phyloP scores from a whole-genome alignment of 2,329 filamentous ascomycete species.

The Venturia carpophila region DNA sequence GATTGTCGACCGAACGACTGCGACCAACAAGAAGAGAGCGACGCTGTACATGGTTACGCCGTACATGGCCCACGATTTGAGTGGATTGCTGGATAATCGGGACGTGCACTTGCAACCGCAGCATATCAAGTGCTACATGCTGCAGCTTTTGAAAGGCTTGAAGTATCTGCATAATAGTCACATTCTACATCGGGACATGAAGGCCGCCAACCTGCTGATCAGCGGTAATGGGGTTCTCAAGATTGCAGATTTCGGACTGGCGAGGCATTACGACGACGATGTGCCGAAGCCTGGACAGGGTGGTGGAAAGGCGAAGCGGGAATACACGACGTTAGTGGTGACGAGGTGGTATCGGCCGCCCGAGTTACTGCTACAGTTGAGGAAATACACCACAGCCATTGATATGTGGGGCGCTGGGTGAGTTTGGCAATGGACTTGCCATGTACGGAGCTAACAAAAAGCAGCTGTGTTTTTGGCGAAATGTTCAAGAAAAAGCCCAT shows the following conservation, averaged over 20 bases:
- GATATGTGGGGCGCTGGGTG: constrained; percentile 98
- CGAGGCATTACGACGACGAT: constrained; percentile 82
- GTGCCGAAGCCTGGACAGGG: constrained; percentile 69
- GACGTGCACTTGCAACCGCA: constrained; percentile 77
- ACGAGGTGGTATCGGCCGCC: constrained; percentile 96
- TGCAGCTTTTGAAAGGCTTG: constrained; percentile 83
- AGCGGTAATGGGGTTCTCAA: constrained; percentile 89
- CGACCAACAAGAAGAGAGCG: constrained; percentile 46
- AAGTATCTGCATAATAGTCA: constrained; percentile 76
- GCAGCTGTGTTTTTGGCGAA: constrained; percentile 91
- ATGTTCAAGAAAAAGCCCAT: constrained; percentile 96
- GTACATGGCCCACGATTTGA: constrained; percentile 99
- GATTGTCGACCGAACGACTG: constrained; percentile 61
- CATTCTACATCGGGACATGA: constrained; percentile 97
- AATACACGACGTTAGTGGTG: constrained; percentile 95
- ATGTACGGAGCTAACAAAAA: constrained; percentile 23
- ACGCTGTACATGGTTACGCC: constrained; percentile 99
- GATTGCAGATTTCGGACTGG: constrained; percentile 94
- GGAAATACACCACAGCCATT: constrained; percentile 92
- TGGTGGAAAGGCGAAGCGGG: constrained; percentile 74
- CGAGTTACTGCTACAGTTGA: constrained; percentile 79
- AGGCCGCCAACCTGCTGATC: constrained; percentile 94
- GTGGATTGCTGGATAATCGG: constrained; percentile 90
- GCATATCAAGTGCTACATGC: constrained; percentile 97
- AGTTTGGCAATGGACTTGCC: constrained; percentile 29